A percentile compares a stretch with the other conserved stretches of the same genome.
Conservation (phyloP, 139 green algal genomes). For the Penium margaritaceum region DNA sequence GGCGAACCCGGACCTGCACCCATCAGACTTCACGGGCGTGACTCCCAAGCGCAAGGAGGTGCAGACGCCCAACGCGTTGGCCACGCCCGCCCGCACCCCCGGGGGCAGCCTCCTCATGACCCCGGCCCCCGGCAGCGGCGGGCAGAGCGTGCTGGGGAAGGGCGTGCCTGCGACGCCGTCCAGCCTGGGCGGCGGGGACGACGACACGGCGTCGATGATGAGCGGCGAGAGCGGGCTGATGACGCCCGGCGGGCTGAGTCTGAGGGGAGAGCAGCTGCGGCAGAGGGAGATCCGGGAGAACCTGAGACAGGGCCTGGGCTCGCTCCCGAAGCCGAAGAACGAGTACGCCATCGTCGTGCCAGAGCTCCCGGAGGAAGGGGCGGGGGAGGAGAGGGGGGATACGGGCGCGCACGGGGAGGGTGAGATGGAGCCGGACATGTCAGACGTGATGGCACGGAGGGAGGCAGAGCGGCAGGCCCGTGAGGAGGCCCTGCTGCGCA, state of each 20-base stretch:
- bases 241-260: slow-evolving; percentile 26
- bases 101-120: not conserved
- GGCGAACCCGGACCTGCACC: slow-evolving; percentile 67
- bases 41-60: slow-evolving; percentile 51
- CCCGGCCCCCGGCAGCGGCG: no score
- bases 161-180: no score
- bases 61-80: slow-evolving; percentile 29
- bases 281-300: slow-evolving; percentile 49
- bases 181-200: no score
- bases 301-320: slow-evolving; percentile 60
- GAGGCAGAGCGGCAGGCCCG: slow-evolving; percentile 51
- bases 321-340: slow-evolving; percentile 77
- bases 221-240: slow-evolving; percentile 35
- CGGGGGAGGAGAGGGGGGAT: no score
- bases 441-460: slow-evolving; percentile 57
- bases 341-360: slow-evolving; percentile 78
- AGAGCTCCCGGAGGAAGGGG: slow-evolving; percentile 49
- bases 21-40: slow-evolving; percentile 67
- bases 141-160: no score
- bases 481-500: slow-evolving; percentile 50
- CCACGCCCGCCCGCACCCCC: slow-evolving; percentile 52
- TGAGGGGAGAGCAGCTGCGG: slow-evolving; percentile 29
- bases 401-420: slow-evolving; percentile 57
- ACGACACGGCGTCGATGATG: no score
- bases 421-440: slow-evolving; percentile 72